Percentiles rank a stretch among this genome's conserved stretches.
Conservation (phyloP, 2,329 filamentous ascomycete species). For the Aspergillus pseudoviridinutans region DNA sequence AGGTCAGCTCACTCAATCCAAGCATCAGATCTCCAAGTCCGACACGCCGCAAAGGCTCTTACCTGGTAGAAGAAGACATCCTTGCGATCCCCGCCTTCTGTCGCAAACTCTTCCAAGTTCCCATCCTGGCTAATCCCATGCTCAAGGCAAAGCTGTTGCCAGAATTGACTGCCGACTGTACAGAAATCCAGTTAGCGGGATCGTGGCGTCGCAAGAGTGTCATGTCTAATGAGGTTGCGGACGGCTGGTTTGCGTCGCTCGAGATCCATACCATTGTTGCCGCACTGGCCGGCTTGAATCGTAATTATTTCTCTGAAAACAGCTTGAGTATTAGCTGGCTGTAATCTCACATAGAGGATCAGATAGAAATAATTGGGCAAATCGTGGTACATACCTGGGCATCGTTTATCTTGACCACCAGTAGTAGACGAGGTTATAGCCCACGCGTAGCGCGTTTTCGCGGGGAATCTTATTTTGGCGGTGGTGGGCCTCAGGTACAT, state of each 20-base stretch:
- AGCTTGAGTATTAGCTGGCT: slow-evolving; percentile 5
- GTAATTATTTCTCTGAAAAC: slow-evolving; percentile 89
- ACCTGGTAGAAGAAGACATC: slow-evolving; percentile 97
- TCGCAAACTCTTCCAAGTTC: slow-evolving; percentile 95
- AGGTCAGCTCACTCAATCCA: slow-evolving; percentile 4
- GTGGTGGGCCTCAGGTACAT: slow-evolving; percentile 24
- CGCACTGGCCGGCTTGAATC: slow-evolving; percentile 97
- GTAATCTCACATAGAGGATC: background rate
- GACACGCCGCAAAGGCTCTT: slow-evolving; percentile 1
- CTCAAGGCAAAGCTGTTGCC: slow-evolving; percentile 97
- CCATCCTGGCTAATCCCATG: slow-evolving; percentile 97
- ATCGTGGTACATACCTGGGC: slow-evolving; percentile 31
- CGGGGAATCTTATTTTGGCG: slow-evolving; percentile 25
- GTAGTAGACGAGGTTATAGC: slow-evolving; percentile 24
- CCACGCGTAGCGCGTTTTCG: slow-evolving; percentile 34
- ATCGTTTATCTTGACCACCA: slow-evolving; percentile 29
- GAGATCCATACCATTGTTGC: slow-evolving; percentile 80
- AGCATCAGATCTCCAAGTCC: background rate
- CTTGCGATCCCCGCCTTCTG: slow-evolving; percentile 94
- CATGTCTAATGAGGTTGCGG: slow-evolving; percentile 7
- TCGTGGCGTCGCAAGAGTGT: background rate
- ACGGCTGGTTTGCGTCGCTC: slow-evolving; percentile 30
- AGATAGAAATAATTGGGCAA: background rate
- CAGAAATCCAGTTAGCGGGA: slow-evolving; percentile 27
- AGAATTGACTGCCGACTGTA: slow-evolving; percentile 92